phyloP scores from a whole-genome alignment of 305 asterid species.

The Fraxinus sp. region DNA sequence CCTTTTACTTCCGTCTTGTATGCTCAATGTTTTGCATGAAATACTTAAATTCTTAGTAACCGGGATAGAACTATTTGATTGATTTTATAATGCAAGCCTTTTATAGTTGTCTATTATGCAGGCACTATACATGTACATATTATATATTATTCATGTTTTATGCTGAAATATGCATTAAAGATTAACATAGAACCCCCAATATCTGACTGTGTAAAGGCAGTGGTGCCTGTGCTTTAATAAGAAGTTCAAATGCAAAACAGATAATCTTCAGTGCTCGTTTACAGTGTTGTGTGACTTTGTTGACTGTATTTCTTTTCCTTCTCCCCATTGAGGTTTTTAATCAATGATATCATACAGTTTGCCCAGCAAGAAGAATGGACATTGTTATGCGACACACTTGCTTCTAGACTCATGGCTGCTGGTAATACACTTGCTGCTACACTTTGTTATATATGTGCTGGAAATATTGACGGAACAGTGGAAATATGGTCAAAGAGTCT shows the following conservation, averaged over 20 bases:
- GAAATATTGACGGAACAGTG: constrained; percentile 89
- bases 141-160: neutral
- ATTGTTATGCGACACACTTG: constrained; percentile 80
- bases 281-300: neutral
- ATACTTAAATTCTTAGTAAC: neutral
- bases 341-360: constrained; percentile 55
- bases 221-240: neutral
- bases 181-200: neutral
- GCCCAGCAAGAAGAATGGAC: constrained; percentile 94
- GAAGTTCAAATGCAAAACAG: neutral
- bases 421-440: constrained; percentile 87
- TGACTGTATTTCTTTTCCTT: neutral
- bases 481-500: constrained; percentile 92
- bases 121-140: neutral
- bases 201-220: neutral
- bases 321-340: neutral
- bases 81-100: neutral
- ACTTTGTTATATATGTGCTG: constrained; percentile 92
- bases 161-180: neutral
- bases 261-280: neutral
- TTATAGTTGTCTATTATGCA: neutral
- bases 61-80: neutral
- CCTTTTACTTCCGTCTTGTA: neutral
- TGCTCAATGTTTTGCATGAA: neutral
- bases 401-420: constrained; percentile 84